Evolutionary conservation across 345 rosid genomes (phyloP), one percentile per base, ranked within the genome.

Genomic region (Gossypium mustelinum): DNA sequence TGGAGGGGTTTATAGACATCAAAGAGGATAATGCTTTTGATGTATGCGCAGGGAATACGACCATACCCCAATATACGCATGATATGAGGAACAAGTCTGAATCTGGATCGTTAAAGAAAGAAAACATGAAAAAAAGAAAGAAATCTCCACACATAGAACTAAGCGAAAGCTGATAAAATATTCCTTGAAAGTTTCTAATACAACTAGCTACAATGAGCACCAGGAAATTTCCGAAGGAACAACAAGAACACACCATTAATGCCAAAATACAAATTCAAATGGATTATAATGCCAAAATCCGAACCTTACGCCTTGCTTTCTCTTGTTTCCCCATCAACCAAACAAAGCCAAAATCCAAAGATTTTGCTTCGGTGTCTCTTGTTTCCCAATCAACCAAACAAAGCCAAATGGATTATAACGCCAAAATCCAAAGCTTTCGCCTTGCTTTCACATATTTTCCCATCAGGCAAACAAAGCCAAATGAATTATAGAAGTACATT

Each of bases 361-460:
- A 1, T 51, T 51, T 52, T 29, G 59, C 44, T 29, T 34, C 27
- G 54, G 18, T 69, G 51, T 60, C 18, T 52, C 56, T 16, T 17
- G 56, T 52, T 52, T 16, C 7, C 54, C 55, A 61, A 41, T 34
- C 55, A 48, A 16, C 70, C 45, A 76, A 70, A 70, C 18, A 51
- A 47, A 22, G 43, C 8, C 51, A 69, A 70, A 76, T 64, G 48
- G 4, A 17, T 9, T n/a, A 34, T 9, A 13, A 4, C 2, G 59
- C 24, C 59, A 17, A 67, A 11, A 55, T 75, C 39, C 27, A 43
- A 77, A 43, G 45, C 3, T 52, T 52, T 54, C 39, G 25, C 60
- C 34, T 39, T 29, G 55, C 34, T 60, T 52, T 60, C 58, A 6
- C 58, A n/a, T 1, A 3, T 51, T 52, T 52, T 55, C 1, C 58